A percentile compares a stretch with the other conserved stretches of the same genome.
Evolutionary conservation across 805 yeast genomes (phyloP).

Genomic region (Kazachstania viticola): DNA sequence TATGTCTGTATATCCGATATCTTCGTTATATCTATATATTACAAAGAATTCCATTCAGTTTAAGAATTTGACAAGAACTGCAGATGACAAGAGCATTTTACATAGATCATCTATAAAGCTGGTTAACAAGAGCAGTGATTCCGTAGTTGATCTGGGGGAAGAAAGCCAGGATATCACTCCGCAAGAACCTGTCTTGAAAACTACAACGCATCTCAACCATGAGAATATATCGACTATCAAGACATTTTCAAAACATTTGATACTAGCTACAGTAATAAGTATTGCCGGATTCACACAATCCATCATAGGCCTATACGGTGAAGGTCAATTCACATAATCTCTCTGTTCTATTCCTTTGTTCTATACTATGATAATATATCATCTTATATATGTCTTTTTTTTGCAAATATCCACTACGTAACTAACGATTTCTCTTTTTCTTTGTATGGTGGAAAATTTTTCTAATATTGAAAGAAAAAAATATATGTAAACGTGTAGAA

Average conservation of each 20-base stretch:
- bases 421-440: not conserved
- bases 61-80: not conserved
- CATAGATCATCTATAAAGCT: not conserved
- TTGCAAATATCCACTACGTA: not conserved
- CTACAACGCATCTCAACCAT: too few species aligned
- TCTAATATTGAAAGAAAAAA: too few species aligned
- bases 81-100: not conserved
- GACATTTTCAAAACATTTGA: conserved; percentile 10
- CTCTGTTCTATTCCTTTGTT: not conserved
- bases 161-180: too few species aligned
- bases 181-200: too few species aligned
- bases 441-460: not conserved
- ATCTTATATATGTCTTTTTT: not conserved
- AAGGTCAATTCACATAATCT: conserved; percentile 15
- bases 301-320: conserved; percentile 26
- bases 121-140: conserved; percentile 12
- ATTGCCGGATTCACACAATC: conserved; percentile 19
- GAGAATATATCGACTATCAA: not conserved
- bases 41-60: conserved; percentile 2
- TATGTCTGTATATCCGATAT: conserved; percentile 24
- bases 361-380: not conserved
- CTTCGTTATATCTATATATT: conserved; percentile 10
- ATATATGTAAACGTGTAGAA: too few species aligned
- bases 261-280: conserved; percentile 7
- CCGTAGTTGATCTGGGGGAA: conserved; percentile 21